Conservation (phyloP, 208 protist genomes). For the Vickermania ingenoplastis region DNA sequence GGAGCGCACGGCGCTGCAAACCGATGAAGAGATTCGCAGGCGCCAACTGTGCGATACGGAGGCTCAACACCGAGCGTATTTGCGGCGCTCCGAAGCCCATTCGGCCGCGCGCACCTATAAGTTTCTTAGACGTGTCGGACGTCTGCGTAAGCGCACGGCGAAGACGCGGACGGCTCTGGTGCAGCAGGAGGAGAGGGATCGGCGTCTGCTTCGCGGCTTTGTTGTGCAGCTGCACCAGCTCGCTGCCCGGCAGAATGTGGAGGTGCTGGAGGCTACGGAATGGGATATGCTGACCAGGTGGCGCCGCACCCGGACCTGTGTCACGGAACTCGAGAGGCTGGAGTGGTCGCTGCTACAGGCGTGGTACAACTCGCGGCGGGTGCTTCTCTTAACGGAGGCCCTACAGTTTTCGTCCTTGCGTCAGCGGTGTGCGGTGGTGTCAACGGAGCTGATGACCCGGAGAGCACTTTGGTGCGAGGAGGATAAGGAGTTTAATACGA, state of each 20-base stretch:
- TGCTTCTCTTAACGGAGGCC: too few species aligned
- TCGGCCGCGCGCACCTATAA: neutral
- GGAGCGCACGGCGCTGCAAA: constrained; percentile 3
- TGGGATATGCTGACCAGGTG: too few species aligned
- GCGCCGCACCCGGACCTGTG: too few species aligned
- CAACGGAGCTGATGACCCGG: too few species aligned
- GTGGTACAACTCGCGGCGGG: too few species aligned
- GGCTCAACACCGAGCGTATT: neutral
- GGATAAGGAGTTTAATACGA: too few species aligned
- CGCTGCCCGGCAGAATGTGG: neutral
- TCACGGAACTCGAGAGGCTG: too few species aligned
- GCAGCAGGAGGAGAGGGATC: neutral
- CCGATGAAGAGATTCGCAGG: constrained; percentile 6
- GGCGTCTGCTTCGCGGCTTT: neutral
- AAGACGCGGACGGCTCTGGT: neutral
- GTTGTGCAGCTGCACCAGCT: neutral
- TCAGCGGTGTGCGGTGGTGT: too few species aligned
- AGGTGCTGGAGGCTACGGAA: too few species aligned
- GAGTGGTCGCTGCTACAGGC: too few species aligned
- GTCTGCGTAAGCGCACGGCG: neutral
- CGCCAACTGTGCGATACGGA: neutral
- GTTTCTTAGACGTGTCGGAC: neutral
- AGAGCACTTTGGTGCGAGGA: too few species aligned
- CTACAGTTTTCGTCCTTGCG: too few species aligned
- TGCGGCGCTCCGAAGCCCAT: neutral